These are phyloP conservation scores for Arctium minus DNA, from an alignment of 129 eudicot species.

Conservation along the genomic window DNA sequence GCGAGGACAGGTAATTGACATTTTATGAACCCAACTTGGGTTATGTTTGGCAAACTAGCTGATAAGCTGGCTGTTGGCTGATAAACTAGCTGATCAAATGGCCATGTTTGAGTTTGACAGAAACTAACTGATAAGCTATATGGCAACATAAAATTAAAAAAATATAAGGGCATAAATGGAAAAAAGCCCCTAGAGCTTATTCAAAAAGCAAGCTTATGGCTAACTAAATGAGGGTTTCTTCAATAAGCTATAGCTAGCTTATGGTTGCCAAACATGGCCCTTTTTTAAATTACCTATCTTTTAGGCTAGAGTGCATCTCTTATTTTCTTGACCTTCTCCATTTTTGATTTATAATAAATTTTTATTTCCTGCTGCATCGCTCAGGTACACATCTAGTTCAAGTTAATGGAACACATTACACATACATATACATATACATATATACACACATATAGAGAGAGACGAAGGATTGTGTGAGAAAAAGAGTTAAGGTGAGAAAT, in stretches of 20 bases:
- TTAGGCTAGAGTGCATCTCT: background rate
- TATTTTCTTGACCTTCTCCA: background rate
- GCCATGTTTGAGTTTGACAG: too few species aligned
- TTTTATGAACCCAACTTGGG: background rate
- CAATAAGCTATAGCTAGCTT: background rate
- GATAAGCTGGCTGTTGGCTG: background rate
- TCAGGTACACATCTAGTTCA: too few species aligned
- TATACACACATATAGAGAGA: too few species aligned
- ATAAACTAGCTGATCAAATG: background rate
- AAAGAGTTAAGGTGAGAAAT: too few species aligned
- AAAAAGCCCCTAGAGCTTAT: background rate
- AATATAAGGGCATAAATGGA: background rate
- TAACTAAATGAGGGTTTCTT: too few species aligned
- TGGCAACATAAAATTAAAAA: background rate
- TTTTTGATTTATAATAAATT: too few species aligned
- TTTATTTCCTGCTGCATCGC: too few species aligned
- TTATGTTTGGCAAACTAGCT: background rate
- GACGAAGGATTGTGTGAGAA: too few species aligned
- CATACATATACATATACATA: too few species aligned
- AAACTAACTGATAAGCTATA: background rate
- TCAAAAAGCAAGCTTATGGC: background rate
- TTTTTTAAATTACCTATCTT: background rate
- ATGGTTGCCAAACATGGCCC: background rate
- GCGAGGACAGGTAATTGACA: constrained; percentile 76
- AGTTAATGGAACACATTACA: too few species aligned